Evolutionary conservation across 2,329 filamentous ascomycete species (phyloP), one percentile per base, ranked within the genome.

Genomic region (Exserohilum rostratum): DNA sequence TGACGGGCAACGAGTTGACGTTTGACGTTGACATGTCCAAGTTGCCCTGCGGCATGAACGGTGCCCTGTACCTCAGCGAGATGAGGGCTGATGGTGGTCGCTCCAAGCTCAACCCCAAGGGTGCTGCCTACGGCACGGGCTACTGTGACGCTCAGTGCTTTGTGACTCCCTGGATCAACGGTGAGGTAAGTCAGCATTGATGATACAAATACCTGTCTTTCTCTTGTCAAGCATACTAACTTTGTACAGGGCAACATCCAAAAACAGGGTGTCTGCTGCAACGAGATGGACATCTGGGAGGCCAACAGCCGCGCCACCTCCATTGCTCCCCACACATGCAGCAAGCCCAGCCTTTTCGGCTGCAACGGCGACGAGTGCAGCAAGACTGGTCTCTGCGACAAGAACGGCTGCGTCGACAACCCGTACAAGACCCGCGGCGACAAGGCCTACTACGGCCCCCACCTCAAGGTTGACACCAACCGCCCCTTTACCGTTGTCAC

Each of bases 1-100:
- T 90, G 53, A 79, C 86, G 49, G 85, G 85, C 75, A 82, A 87
- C 68, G 88, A 90, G 74, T 87, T 90, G 76, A 87, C 86, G 50
- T 89, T 90, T 58, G 87, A 90, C 50, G 87, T 90, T 22, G 88
- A 90, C 69, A 84, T 72, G 2, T 76, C 74, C 3, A 75, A 73
- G 60, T 63, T 76, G n/a, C 74, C 74, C 5, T 77, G 75, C 58
- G 75, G 75, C 25, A 76, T 76, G 72, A 77, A 77, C 47, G 73
- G 75, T 35, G 75, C 75, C 45, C 50, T 77, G 5, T 77, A 77
- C 46, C 64, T 77, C 7, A 72, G 69, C 13, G 74, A 77, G 60
- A 77, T 77, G 75, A 61, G 71, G 47, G 71, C 64, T 9, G 58
- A 68, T 35, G 74, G 74, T 43, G 74, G 74, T 6, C 68, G 69